phyloP scores from a whole-genome alignment of 805 yeast genomes.

The Ogataea trehalophila region DNA sequence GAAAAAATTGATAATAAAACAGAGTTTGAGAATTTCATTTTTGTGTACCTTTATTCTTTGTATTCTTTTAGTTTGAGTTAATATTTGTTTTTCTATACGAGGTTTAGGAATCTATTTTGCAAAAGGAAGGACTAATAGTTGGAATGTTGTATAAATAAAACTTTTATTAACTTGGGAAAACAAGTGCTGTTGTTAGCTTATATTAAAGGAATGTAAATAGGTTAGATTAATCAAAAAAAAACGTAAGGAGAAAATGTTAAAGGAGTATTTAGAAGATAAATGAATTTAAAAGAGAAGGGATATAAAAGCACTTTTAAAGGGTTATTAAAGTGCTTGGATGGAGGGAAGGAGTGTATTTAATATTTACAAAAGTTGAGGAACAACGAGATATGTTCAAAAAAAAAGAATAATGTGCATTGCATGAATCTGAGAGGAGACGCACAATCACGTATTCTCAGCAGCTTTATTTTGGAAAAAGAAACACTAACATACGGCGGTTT shows the following conservation, averaged over 20 bases:
- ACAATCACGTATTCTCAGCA: too few relatives aligned
- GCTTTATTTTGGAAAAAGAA: too few relatives aligned
- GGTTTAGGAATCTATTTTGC: background rate
- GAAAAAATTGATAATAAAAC: slow-evolving; percentile 21
- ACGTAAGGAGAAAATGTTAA: too few relatives aligned
- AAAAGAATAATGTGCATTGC: background rate
- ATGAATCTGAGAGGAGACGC: too few relatives aligned
- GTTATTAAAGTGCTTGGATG: too few relatives aligned
- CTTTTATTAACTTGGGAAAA: background rate
- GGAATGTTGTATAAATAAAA: background rate
- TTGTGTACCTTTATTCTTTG: background rate
- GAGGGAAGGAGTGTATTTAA: too few relatives aligned
- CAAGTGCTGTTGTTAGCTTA: background rate
- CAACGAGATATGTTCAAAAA: background rate
- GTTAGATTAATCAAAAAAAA: background rate
- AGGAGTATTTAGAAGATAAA: too few relatives aligned
- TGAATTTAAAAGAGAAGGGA: too few relatives aligned
- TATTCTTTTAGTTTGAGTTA: background rate
- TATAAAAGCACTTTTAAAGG: too few relatives aligned
- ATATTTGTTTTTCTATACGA: too few relatives aligned
- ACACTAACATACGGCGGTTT: too few relatives aligned
- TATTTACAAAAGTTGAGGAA: too few relatives aligned
- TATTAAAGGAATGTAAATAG: background rate
- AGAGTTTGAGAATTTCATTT: slow-evolving; percentile 20
- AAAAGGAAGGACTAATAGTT: slow-evolving; percentile 5